phyloP scores from a whole-genome alignment of 176 grass and related monocot genomes.

The Hordeum vulgare region MorexV3_pseudomolecules_assembly NC_058523.1:275430551-275431050 shows the following conservation, averaged over 20 bases:
- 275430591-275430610: slow-evolving; percentile 77
- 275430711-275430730: neutral
- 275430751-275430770: neutral
- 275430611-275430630: slow-evolving; percentile 78
- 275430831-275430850: neutral
- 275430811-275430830: neutral
- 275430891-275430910: neutral
- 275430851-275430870: neutral
- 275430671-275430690: slow-evolving; percentile 52
- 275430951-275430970: slow-evolving; percentile 1
- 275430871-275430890: neutral
- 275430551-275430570: slow-evolving; percentile 64
- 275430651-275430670: slow-evolving; percentile 87
- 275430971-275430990: neutral
- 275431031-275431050: neutral
- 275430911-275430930: slow-evolving; percentile 1
- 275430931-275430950: neutral
- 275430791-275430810: neutral
- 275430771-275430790: neutral
- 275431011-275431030: neutral
- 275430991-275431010: slow-evolving; percentile 17
- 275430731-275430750: slow-evolving; percentile 1
- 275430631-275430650: slow-evolving; percentile 60
- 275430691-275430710: slow-evolving; percentile 6
- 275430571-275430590: slow-evolving; percentile 88